Percentiles rank a stretch among this genome's conserved stretches.
These are phyloP conservation scores for Lolium perenne DNA, from an alignment of 176 grass and related monocot genomes.

Conservation along the genomic window DNA sequence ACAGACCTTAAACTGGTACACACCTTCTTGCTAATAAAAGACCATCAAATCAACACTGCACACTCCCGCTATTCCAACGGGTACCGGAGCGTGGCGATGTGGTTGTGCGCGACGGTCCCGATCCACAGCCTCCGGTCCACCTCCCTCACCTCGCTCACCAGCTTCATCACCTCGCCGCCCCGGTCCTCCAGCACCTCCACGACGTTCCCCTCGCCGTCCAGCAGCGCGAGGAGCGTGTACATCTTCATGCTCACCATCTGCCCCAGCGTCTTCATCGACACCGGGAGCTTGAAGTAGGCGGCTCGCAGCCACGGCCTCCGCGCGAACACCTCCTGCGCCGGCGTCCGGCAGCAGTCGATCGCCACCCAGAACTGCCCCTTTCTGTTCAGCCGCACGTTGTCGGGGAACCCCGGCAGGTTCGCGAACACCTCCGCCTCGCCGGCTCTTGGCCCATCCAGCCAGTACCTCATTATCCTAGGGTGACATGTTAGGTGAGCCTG, in stretches of 20 bases:
- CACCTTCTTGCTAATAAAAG: background rate
- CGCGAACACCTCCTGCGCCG: conserved; percentile 66
- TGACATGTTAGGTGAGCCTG: background rate
- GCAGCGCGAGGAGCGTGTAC: conserved; percentile 75
- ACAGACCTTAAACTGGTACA: background rate
- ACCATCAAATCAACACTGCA: background rate
- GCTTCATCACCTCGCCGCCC: conserved; percentile 77
- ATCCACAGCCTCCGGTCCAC: conserved; percentile 81
- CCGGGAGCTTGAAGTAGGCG: conserved; percentile 73
- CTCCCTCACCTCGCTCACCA: conserved; percentile 91
- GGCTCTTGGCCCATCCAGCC: conserved; percentile 62
- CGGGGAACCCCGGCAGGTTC: conserved; percentile 84
- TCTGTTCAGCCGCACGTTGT: conserved; percentile 75
- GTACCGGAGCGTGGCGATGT: conserved; percentile 76
- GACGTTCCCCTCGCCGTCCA: conserved; percentile 64
- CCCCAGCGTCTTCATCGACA: conserved; percentile 62
- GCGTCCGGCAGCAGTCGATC: conserved; percentile 87
- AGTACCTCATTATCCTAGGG: conserved; percentile 87
- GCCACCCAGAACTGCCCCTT: conserved; percentile 86
- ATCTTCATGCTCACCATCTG: conserved; percentile 65
- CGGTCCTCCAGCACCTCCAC: conserved; percentile 83
- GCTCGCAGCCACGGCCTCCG: conserved; percentile 78
- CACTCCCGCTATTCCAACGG: conserved; percentile 40
- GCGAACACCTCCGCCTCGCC: conserved; percentile 71
- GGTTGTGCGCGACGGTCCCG: conserved; percentile 87